Conservation (phyloP, 2,329 filamentous ascomycete species). For the Aspergillus udagawae region DNA sequence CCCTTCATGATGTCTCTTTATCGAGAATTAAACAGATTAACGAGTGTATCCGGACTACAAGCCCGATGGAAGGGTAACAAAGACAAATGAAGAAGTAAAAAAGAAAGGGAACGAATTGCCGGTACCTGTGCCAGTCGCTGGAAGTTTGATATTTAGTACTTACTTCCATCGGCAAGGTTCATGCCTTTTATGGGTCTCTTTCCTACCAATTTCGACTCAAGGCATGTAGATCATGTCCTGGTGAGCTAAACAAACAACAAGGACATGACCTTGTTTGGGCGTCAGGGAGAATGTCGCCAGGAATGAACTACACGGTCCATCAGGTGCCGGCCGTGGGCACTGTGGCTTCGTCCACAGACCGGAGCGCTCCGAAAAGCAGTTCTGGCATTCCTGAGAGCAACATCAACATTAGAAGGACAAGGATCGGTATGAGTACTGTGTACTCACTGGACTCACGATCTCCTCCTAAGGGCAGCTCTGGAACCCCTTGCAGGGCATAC, state of each 20-base stretch:
- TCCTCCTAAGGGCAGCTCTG: too few species aligned
- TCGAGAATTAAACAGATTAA: conserved; percentile 1
- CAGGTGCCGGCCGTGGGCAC: not conserved
- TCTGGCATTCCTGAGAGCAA: not conserved
- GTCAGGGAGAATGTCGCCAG: not conserved
- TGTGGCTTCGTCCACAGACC: not conserved
- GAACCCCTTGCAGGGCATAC: too few species aligned
- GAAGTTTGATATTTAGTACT: not conserved
- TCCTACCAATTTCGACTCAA: not conserved
- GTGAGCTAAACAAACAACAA: not conserved
- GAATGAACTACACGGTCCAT: not conserved
- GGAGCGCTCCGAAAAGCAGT: not conserved
- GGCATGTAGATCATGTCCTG: not conserved
- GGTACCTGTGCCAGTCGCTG: not conserved
- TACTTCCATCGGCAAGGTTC: not conserved
- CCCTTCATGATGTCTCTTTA: conserved; percentile 30
- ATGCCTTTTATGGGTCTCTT: conserved; percentile 12
- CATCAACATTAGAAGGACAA: not conserved
- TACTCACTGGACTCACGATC: too few species aligned
- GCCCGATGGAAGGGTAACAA: conserved; percentile 1
- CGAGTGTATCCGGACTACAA: conserved; percentile 9
- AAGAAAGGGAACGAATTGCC: conserved; percentile 6
- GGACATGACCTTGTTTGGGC: not conserved
- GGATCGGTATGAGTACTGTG: not conserved
- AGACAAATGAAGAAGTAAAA: not conserved